A percentile compares a stretch with the other conserved stretches of the same genome.
These are phyloP conservation scores for Cytidiella melzeri DNA, from an alignment of 768 basidiomycete genomes.

Conservation along the genomic window DNA sequence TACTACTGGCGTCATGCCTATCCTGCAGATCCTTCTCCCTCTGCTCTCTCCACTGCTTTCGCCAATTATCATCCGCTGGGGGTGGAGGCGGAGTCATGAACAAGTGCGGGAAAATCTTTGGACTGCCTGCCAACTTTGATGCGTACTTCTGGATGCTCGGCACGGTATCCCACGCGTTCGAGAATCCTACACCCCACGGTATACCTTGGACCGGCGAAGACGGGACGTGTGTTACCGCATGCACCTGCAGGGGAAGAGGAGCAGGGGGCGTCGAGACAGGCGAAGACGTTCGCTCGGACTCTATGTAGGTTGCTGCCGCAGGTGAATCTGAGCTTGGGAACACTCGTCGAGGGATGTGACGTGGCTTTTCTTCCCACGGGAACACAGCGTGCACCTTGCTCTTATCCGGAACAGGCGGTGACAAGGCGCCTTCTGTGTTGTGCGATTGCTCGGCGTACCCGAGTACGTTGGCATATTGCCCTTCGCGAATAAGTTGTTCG, in stretches of 20 bases:
- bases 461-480: slow-evolving; percentile 65
- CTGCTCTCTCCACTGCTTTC: slow-evolving; percentile 26
- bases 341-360: slow-evolving; percentile 59
- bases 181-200: slow-evolving; percentile 55
- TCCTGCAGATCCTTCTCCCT: slow-evolving; percentile 45
- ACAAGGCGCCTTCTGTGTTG: slow-evolving; percentile 23
- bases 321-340: slow-evolving; percentile 65
- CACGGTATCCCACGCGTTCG: slow-evolving; percentile 82
- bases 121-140: slow-evolving; percentile 41
- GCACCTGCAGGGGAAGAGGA: slow-evolving; percentile 14
- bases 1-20: slow-evolving; percentile 59
- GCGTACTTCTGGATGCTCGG: slow-evolving; percentile 79
- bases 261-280: slow-evolving; percentile 21
- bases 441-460: slow-evolving; percentile 38
- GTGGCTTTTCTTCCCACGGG: slow-evolving; percentile 88
- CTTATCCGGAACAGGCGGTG: slow-evolving; percentile 57
- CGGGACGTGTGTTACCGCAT: no score
- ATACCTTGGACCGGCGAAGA: slow-evolving; percentile 30
- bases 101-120: slow-evolving; percentile 30
- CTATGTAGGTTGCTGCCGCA: slow-evolving; percentile 26
- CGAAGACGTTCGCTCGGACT: slow-evolving; percentile 17
- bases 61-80: slow-evolving; percentile 37
- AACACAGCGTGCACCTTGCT: slow-evolving; percentile 74
- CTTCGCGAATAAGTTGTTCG: slow-evolving; percentile 58
- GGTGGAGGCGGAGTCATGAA: slow-evolving; percentile 39